phyloP scores from a whole-genome alignment of 169 alveolate species.

The Plasmodium cynomolgi region DNA sequence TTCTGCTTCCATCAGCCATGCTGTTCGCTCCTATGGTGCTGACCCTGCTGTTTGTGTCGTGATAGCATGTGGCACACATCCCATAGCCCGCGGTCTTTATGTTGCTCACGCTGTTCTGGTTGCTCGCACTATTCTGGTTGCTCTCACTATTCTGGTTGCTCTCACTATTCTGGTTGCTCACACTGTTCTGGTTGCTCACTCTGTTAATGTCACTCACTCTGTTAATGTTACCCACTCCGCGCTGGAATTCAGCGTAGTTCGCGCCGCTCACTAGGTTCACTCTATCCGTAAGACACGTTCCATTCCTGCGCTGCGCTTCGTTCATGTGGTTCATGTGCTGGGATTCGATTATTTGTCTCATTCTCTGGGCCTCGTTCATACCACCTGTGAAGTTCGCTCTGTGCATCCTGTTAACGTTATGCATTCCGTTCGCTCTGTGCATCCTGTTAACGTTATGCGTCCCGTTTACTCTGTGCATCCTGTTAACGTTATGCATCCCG shows the following conservation, averaged over 20 bases:
- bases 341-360: neutral
- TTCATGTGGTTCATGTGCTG: neutral
- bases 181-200: neutral
- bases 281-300: neutral
- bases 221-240: neutral
- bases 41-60: neutral
- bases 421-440: neutral
- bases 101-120: neutral
- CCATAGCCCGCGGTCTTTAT: neutral
- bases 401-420: neutral
- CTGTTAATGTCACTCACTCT: neutral
- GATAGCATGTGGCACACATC: neutral
- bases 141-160: neutral
- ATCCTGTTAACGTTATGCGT: neutral
- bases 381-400: neutral
- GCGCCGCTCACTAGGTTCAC: neutral
- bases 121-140: neutral
- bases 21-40: neutral
- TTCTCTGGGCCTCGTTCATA: neutral
- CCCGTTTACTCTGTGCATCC: neutral
- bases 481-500: neutral
- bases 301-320: neutral
- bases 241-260: neutral
- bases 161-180: neutral
- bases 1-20: neutral